Conservation (phyloP, 768 basidiomycete species). For the Pleurotus salmoneostramineus region DNA sequence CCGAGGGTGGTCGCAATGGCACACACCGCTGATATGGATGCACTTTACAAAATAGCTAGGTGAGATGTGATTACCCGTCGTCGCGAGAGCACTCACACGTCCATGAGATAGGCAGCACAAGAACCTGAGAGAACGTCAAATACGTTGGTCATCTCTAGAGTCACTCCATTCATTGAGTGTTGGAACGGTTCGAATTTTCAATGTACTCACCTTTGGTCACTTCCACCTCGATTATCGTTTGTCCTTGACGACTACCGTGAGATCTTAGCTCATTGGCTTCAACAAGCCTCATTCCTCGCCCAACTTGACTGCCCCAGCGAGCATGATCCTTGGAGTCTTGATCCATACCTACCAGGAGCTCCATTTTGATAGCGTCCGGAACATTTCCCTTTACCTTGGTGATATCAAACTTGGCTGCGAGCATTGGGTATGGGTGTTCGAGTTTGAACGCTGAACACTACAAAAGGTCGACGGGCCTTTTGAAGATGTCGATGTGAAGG, state of each 20-base stretch:
- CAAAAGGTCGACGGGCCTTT: background rate
- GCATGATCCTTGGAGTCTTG: conserved; percentile 28
- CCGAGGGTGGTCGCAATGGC: conserved; percentile 33
- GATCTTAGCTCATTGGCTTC: conserved; percentile 4
- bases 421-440: conserved; percentile 10
- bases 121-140: conserved; percentile 49
- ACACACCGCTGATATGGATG: conserved; percentile 39
- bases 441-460: background rate
- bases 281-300: conserved; percentile 25
- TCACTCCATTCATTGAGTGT: background rate
- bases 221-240: conserved; percentile 34
- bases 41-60: conserved; percentile 21
- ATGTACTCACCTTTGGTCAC: conserved; percentile 27
- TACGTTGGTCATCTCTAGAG: conserved; percentile 53
- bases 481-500: background rate
- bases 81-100: conserved; percentile 35
- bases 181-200: background rate
- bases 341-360: conserved; percentile 25
- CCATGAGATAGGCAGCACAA: conserved; percentile 52
- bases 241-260: conserved; percentile 15
- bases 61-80: background rate
- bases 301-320: conserved; percentile 25
- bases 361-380: conserved; percentile 30
- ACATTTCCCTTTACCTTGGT: conserved; percentile 36
- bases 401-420: conserved; percentile 17